These are phyloP conservation scores for Microcera coccophila DNA, from an alignment of 2,329 filamentous ascomycete genomes.

Conservation along the genomic window DNA sequence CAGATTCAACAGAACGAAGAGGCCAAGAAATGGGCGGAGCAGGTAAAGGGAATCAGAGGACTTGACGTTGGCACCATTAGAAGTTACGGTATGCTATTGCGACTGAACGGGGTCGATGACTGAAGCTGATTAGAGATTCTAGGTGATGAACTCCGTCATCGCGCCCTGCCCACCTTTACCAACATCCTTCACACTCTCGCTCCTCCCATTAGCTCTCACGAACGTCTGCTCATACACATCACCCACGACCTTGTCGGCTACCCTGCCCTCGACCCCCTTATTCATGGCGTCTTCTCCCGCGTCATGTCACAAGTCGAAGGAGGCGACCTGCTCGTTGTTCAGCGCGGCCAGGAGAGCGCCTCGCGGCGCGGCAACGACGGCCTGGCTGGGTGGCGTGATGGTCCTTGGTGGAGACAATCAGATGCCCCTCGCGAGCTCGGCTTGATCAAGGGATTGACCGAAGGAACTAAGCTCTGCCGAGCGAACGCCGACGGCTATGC, in stretches of 20 bases:
- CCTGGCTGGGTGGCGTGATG: constrained; percentile 77
- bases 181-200: constrained; percentile 92
- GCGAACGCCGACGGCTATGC: constrained; percentile 87
- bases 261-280: constrained; percentile 86
- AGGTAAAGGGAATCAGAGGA: constrained; percentile 64
- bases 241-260: constrained; percentile 95
- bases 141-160: constrained; percentile 84
- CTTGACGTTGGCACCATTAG: constrained; percentile 73
- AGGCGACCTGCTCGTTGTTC: constrained; percentile 88
- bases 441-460: constrained; percentile 71
- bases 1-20: constrained; percentile 96
- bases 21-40: constrained; percentile 91
- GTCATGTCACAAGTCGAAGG: constrained; percentile 99
- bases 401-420: constrained; percentile 88
- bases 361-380: constrained; percentile 59
- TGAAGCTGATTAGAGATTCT: too few species aligned
- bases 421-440: constrained; percentile 71
- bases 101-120: too few species aligned
- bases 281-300: constrained; percentile 85
- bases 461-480: constrained; percentile 86
- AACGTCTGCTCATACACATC: constrained; percentile 94
- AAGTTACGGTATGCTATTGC: constrained; percentile 33
- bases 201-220: constrained; percentile 93
- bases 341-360: constrained; percentile 82
- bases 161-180: constrained; percentile 90